Evolutionary conservation across 2,329 filamentous ascomycete genomes (phyloP).

Genomic region (Fusarium acutatum): DNA sequence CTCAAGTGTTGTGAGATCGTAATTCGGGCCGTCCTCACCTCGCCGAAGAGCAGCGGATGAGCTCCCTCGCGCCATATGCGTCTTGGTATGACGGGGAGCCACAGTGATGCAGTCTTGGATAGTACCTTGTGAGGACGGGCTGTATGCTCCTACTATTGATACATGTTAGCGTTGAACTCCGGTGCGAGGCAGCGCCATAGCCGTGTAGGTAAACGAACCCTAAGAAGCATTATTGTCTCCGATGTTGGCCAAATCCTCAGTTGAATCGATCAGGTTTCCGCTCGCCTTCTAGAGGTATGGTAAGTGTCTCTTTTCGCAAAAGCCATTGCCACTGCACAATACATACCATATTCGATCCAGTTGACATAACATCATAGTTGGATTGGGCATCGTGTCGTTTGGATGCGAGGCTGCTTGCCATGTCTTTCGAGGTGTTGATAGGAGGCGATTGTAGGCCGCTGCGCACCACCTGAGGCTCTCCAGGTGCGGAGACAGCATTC

Average conservation of each 20-base stretch:
- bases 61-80: background rate
- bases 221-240: constrained; percentile 3
- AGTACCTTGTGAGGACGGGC: background rate
- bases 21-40: background rate
- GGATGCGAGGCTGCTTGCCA: background rate
- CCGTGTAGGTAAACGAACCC: background rate
- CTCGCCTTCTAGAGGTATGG: background rate
- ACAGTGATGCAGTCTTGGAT: background rate
- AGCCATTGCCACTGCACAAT: background rate
- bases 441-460: background rate
- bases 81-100: background rate
- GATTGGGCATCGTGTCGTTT: background rate
- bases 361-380: background rate
- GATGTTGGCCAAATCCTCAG: background rate
- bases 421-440: background rate
- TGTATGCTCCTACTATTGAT: background rate
- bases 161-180: background rate
- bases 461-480: background rate
- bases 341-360: background rate
- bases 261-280: background rate
- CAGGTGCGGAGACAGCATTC: background rate
- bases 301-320: background rate
- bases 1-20: constrained; percentile 1
- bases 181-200: background rate
- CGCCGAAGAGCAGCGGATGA: background rate